Base-by-base conservation (phyloP, 2,329 filamentous ascomycete species). In the Claviceps sp. region DNA sequence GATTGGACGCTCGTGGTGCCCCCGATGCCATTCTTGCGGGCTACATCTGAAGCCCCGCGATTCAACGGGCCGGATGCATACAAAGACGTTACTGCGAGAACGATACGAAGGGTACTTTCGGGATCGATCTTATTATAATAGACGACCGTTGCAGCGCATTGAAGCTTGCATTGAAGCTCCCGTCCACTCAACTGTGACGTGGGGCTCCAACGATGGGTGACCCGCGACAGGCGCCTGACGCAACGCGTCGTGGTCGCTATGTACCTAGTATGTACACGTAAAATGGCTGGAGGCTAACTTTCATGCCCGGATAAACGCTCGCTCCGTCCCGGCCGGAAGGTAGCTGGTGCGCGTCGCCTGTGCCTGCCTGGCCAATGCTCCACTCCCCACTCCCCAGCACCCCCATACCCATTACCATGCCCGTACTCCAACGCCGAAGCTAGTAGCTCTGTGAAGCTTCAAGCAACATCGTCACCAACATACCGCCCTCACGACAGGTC, bases 1-100 rank as follows among this genome's bases (percentile, higher is more conserved):
- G 73, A 62, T 69, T 67, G 56, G 73, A 69, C 59, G 68, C 66
- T 66, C 69, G 63, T 56, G 65, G 61, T 59, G 63, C 61, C 58
- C 65, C 67, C 54, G 69, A 71, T 56, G 70, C 70, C 70, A 73
- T 72, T 56, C 53, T 63, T 59, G 56, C 60, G 56, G 60, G 58
- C 64, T 68, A 67, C 67, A 69, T 69, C 59, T 63, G 65, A 55
- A 55, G 53, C 48, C 49, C 50, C 51, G 49, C 52, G 30, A n/a
- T 47, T 8, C n/a, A 9, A 16, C 30, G 16, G 44, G 22, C 8
- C 20, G 14, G 44, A 47, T 41, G 46, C 45, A 52, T 52, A 18
- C 30, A 53, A 11, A 48, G 45, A 38, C 30, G 14, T 16, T 24
- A 16, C 7, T 37, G 4, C 9, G 9, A 37, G 9, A 16, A 26